Evolutionary conservation across 2,329 filamentous ascomycete genomes (phyloP), one percentile per base, ranked within the genome.

Genomic region (Ophiognomonia clavigignenti-juglandacearum): DNA sequence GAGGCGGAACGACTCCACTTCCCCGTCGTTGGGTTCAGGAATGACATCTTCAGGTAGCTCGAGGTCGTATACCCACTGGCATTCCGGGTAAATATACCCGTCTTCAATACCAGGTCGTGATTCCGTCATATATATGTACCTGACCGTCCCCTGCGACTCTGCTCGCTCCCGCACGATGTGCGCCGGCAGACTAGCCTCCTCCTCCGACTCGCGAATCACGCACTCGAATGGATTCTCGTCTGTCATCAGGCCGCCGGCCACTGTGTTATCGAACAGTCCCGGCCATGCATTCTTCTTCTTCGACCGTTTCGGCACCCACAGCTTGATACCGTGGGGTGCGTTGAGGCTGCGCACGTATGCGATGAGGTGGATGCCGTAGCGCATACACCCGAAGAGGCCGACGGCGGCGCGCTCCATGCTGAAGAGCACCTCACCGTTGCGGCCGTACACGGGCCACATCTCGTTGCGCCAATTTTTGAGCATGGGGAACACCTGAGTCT

Each of bases 181-280:
- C 49, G 83, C 86, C 0, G 87, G 78, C 18, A 98, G 68, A 31
- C 83, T 86, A 1, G 93, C 95, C 64, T 98, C 93, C 67, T 98
- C 93, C 54, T 83, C 83, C 3, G 85, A 85, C 67, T 98, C 93
- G 45, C 92, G 81, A 18, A 96, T 76, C 43, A 96, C 70, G 62
- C 86, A 89, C 61, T 92, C 89, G 40, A 90, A 85, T 0, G 88
- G 86, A 19, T 75, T 75, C 64, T 96, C 91, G 13, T 84, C 86
- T 0, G 88, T 87, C 63, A 85, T 83, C 56, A 97, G 83, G 0
- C 89, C 78, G n/a, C 78, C 78, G 0, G 91, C 93, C 6, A 95
- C 93, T 2, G 90, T 90, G 64, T 97, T 98, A 66, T 98, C 93
- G 55, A 98, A 73, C 78, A 96, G 91, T n/a, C 86, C 78, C 0